Evolutionary conservation across 2,329 filamentous ascomycete species (phyloP).

Genomic region (Aschersonia sp.): DNA sequence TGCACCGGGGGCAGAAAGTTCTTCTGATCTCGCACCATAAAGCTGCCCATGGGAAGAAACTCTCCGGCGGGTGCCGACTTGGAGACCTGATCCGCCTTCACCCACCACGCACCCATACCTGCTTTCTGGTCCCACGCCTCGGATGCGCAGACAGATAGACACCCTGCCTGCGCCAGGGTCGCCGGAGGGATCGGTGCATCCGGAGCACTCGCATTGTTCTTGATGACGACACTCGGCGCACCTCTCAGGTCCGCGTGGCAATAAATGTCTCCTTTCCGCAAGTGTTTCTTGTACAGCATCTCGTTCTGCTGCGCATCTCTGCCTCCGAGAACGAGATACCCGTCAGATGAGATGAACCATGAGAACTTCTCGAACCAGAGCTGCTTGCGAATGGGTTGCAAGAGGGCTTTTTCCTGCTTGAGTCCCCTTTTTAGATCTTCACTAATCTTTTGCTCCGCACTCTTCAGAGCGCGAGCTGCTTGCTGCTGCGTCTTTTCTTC

Average conservation of each 20-base stretch:
- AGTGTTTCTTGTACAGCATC: constrained; percentile 72
- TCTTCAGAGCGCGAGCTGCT: constrained; percentile 72
- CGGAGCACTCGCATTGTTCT: constrained; percentile 64
- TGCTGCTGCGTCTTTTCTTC: constrained; percentile 75
- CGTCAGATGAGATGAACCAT: constrained; percentile 92
- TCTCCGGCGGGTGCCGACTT: constrained; percentile 73
- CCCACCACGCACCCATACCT: constrained; percentile 94
- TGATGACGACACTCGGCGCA: constrained; percentile 74
- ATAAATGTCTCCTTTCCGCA: constrained; percentile 83
- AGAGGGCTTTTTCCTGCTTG: constrained; percentile 80
- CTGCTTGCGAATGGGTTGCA: constrained; percentile 68
- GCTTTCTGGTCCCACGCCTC: constrained; percentile 94
- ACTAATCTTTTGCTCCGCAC: constrained; percentile 74
- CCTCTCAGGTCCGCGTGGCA: constrained; percentile 82
- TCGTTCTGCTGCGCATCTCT: constrained; percentile 85
- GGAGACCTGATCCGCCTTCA: constrained; percentile 74
- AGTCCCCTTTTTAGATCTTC: constrained; percentile 75
- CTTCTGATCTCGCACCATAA: constrained; percentile 74
- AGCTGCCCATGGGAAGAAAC: constrained; percentile 62
- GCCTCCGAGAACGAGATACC: constrained; percentile 80
- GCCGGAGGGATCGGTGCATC: constrained; percentile 84
- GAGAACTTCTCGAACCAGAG: constrained; percentile 97
- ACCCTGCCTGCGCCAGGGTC: constrained; percentile 81
- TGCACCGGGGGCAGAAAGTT: constrained; percentile 83
- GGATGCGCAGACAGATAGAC: constrained; percentile 70